Evolutionary conservation across 768 basidiomycete species (phyloP).

Genomic region (Pleurotus pulmonarius): DNA sequence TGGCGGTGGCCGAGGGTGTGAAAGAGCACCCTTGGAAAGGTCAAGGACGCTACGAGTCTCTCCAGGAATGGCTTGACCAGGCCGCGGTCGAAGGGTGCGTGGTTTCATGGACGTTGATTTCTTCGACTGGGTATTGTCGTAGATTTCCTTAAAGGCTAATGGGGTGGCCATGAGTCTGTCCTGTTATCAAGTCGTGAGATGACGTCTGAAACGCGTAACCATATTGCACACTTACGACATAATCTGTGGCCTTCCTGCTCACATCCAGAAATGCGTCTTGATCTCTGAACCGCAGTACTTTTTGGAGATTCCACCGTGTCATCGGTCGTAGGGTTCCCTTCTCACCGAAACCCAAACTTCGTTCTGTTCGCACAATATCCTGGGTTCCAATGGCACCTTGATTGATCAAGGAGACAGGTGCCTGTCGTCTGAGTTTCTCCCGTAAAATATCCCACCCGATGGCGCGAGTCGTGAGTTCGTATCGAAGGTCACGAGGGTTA

Average conservation of each 20-base stretch:
- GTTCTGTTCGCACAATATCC: slow-evolving; percentile 47
- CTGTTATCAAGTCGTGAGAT: slow-evolving; percentile 27
- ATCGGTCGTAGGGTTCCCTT: slow-evolving; percentile 48
- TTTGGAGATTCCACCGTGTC: slow-evolving; percentile 76
- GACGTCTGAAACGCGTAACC: too few species aligned
- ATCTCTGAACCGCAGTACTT: slow-evolving; percentile 60
- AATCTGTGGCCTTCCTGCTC: slow-evolving; percentile 52
- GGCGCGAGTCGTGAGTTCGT: slow-evolving; percentile 84
- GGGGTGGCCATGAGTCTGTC: slow-evolving; percentile 68
- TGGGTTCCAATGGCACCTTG: slow-evolving; percentile 42
- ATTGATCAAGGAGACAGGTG: slow-evolving; percentile 46
- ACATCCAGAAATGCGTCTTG: slow-evolving; percentile 43
- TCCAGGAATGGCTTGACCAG: slow-evolving; percentile 57
- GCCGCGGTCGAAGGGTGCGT: slow-evolving; percentile 30
- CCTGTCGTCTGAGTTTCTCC: slow-evolving; percentile 43
- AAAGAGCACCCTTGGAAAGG: slow-evolving; percentile 5
- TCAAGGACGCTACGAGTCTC: slow-evolving; percentile 36
- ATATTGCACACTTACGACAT: slow-evolving; percentile 53
- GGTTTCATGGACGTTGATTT: slow-evolving; percentile 16
- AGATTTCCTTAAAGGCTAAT: slow-evolving; percentile 41
- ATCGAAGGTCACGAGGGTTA: slow-evolving; percentile 83
- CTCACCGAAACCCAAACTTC: slow-evolving; percentile 30
- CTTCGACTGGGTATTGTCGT: slow-evolving; percentile 40
- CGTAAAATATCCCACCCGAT: slow-evolving; percentile 81
- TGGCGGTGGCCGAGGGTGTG: slow-evolving; percentile 13